Base-by-base conservation (phyloP, 2,329 filamentous ascomycete genomes). In the Hirsutella rhossiliensis region DNA sequence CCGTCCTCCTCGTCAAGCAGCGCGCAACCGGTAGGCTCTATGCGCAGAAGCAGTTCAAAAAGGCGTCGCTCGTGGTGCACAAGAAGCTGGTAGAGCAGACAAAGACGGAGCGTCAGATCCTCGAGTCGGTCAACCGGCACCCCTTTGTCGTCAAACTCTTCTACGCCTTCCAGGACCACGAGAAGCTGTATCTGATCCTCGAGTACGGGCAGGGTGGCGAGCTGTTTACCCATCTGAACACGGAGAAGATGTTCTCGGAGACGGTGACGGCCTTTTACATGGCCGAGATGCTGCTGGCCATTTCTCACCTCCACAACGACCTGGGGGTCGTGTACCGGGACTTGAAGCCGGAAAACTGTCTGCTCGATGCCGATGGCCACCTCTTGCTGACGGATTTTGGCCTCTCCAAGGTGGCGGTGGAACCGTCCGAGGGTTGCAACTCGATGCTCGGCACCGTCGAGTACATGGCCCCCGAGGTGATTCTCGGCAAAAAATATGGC, bases 31-130 rank as follows among this genome's bases (percentile, higher is more conserved):
- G 92, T 37, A 82, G 86, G 38, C 76, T 98, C 5, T 98, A 89
- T 58, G 94, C 92, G 1, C 94, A 98, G 68, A 98, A 98, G 70
- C 90, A 97, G 65, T 92, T 98, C 67, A 92, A 90, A 62, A 98
- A 98, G 67, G 92, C 94, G 1, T 94, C 88, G 9, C 71, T 98
- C 43, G 87, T 89, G 1, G 87, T 98, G 34, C 89, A 96, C 66
- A 96, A 95, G 73, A 88, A 89, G 62, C 76, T 97, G 29, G 80
- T 98, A 42, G 89, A 97, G 66, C 92, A 97, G 68, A 97, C 92
- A 45, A 95, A 94, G 72, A 97, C 90, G 2, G 92, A 98, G 68
- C 84, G 92, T 41, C 82, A 83, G 55, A 95, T 98, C 44, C 74
- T 98, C 42, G 92, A 98, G 68, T 94, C 86, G 47, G 87, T 98